Evolutionary conservation across 2,329 filamentous ascomycete species (phyloP).

Genomic region (Botrytis aclada): DNA sequence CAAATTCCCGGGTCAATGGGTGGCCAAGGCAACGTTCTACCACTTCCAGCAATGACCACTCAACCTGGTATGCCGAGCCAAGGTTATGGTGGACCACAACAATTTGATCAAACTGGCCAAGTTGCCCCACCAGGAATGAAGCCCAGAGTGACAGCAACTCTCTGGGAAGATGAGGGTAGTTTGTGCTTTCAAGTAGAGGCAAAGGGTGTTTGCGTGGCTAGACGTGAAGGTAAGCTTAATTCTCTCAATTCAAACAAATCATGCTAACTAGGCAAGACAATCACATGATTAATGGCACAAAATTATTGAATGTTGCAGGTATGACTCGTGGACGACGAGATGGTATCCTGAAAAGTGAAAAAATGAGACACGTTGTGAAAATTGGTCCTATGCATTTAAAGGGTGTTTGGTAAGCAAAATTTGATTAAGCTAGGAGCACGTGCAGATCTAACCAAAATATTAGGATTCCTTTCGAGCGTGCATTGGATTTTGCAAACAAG

Average conservation of each 20-base stretch:
- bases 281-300: conserved; percentile 99
- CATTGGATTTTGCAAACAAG: conserved; percentile 98
- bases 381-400: conserved; percentile 99
- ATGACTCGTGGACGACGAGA: conserved; percentile 96
- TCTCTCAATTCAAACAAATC: neutral
- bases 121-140: conserved; percentile 92
- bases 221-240: conserved; percentile 79
- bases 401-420: conserved; percentile 79
- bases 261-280: conserved; percentile 61
- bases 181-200: conserved; percentile 98
- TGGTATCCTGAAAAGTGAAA: conserved; percentile 96
- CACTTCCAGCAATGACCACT: conserved; percentile 55
- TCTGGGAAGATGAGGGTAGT: conserved; percentile 98
- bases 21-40: conserved; percentile 62
- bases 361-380: conserved; percentile 94
- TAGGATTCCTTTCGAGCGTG: conserved; percentile 97
- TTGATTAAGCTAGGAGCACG: neutral
- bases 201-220: conserved; percentile 90
- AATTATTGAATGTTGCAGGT: conserved; percentile 91
- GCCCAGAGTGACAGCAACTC: conserved; percentile 88
- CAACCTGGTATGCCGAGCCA: conserved; percentile 49
- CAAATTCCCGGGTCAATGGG: conserved; percentile 69
- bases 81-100: conserved; percentile 48
- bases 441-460: conserved; percentile 24
- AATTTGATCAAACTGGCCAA: conserved; percentile 84